Conservation (phyloP, 352 stramenopile genomes). For the Peronospora farinosa region DNA sequence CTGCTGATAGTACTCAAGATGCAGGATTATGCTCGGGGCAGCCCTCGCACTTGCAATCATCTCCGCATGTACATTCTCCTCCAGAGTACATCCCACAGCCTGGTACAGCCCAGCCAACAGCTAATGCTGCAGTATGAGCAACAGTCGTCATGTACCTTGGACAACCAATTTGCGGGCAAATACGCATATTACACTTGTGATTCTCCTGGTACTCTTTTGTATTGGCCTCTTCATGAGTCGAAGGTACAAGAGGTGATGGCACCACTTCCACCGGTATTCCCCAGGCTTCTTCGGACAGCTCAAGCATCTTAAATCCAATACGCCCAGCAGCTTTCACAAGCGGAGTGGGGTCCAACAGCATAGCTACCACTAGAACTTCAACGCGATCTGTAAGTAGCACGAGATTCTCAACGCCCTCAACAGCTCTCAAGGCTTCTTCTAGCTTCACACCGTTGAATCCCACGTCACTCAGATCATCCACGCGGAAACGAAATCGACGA, state of each 20-base stretch:
- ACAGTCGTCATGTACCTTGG: conserved; percentile 71
- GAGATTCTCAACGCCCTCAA: conserved; percentile 67
- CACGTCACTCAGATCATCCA: conserved; percentile 34
- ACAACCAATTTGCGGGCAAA: conserved; percentile 63
- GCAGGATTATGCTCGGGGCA: conserved; percentile 72
- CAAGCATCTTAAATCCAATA: conserved; percentile 47
- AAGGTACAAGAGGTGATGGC: conserved; percentile 14
- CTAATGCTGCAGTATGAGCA: conserved; percentile 69
- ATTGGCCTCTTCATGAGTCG: conserved; percentile 2
- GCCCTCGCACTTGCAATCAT: conserved; percentile 67
- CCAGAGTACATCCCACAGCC: conserved; percentile 75
- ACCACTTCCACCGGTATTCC: conserved; percentile 29
- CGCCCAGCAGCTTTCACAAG: conserved; percentile 36
- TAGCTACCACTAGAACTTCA: conserved; percentile 56
- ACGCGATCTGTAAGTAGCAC: conserved; percentile 46
- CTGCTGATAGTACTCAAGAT: conserved; percentile 8
- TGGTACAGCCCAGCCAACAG: conserved; percentile 70
- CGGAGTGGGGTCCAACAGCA: conserved; percentile 31
- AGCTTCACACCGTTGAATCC: conserved; percentile 22
- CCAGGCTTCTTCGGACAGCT: conserved; percentile 43
- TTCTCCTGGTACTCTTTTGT: conserved; percentile 12
- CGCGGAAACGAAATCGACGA: conserved; percentile 50
- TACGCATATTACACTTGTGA: conserved; percentile 57
- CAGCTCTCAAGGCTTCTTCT: conserved; percentile 22
- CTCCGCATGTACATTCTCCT: conserved; percentile 72